These are phyloP conservation scores for Apocynum venetum DNA, from an alignment of 257 asterid genomes.

Conservation along the genomic window DNA sequence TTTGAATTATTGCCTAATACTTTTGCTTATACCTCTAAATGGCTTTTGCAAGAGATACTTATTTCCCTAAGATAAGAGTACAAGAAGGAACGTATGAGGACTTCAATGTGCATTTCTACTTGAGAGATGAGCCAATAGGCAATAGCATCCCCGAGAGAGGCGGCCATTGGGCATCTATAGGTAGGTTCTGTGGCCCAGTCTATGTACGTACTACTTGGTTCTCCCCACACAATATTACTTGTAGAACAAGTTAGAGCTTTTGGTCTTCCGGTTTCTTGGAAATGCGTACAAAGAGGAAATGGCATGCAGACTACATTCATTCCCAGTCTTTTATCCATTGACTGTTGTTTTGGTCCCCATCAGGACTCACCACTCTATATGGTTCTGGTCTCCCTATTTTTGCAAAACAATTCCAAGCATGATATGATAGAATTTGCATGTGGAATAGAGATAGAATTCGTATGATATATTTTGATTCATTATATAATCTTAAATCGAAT, in stretches of 20 bases:
- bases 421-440: no score
- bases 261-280: not conserved
- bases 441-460: no score
- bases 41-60: not conserved
- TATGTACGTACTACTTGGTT: not conserved
- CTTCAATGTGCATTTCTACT: not conserved
- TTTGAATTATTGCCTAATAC: not conserved
- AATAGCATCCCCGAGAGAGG: no score
- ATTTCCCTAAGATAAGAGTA: not conserved
- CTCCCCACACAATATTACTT: not conserved
- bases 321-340: no score
- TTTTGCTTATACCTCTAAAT: not conserved
- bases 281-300: not conserved
- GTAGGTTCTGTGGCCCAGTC: not conserved
- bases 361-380: no score
- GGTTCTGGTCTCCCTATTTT: no score
- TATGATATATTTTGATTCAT: no score
- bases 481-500: no score
- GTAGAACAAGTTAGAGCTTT: not conserved
- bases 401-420: no score
- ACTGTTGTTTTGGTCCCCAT: no score
- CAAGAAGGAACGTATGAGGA: not conserved
- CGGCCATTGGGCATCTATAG: not conserved
- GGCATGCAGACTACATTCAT: no score
- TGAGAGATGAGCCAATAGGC: no score